phyloP scores from a whole-genome alignment of 495 filamentous ascomycete genomes.

The Penicillium paradoxum region DNA sequence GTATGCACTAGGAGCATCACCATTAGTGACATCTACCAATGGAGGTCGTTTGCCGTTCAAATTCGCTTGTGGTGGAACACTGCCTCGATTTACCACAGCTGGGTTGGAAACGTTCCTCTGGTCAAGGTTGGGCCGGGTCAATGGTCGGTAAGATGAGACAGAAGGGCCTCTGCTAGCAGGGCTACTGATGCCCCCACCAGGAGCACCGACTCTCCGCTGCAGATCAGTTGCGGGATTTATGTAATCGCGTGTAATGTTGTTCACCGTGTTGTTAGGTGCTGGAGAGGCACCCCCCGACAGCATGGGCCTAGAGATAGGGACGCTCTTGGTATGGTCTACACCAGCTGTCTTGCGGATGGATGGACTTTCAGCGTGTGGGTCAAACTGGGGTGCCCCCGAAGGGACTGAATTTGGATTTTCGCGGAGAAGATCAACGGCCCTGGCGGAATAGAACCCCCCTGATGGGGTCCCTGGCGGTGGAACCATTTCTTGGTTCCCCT shows the following conservation, averaged over 20 bases:
- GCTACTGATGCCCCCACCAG: constrained; percentile 39
- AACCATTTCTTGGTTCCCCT: constrained; percentile 26
- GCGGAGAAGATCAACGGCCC: constrained; percentile 53
- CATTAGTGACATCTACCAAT: constrained; percentile 49
- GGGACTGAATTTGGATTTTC: constrained; percentile 42
- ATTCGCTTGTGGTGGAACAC: constrained; percentile 26
- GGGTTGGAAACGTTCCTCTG: constrained; percentile 20
- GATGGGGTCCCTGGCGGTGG: constrained; percentile 34
- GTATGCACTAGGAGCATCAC: constrained; percentile 19
- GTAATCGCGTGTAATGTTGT: constrained; percentile 41
- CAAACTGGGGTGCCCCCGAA: constrained; percentile 58
- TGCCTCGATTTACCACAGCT: constrained; percentile 15
- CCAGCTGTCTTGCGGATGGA: constrained; percentile 86
- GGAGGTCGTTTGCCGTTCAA: constrained; percentile 44
- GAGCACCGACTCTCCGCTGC: constrained; percentile 68
- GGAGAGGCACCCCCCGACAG: constrained; percentile 9
- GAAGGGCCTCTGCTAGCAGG: constrained; percentile 37
- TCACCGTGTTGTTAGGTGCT: constrained; percentile 9
- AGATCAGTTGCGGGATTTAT: constrained; percentile 67
- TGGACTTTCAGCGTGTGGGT: constrained; percentile 77
- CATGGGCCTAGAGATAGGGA: constrained; percentile 54
- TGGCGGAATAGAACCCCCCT: constrained; percentile 72
- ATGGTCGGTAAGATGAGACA: constrained; percentile 40
- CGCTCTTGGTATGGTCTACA: constrained; percentile 73
- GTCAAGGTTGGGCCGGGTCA: constrained; percentile 39